Percentiles rank a stretch among this genome's conserved stretches.
Evolutionary conservation across 148 eudicot genomes (phyloP).

Genomic region (Diospyros kaki): DNA sequence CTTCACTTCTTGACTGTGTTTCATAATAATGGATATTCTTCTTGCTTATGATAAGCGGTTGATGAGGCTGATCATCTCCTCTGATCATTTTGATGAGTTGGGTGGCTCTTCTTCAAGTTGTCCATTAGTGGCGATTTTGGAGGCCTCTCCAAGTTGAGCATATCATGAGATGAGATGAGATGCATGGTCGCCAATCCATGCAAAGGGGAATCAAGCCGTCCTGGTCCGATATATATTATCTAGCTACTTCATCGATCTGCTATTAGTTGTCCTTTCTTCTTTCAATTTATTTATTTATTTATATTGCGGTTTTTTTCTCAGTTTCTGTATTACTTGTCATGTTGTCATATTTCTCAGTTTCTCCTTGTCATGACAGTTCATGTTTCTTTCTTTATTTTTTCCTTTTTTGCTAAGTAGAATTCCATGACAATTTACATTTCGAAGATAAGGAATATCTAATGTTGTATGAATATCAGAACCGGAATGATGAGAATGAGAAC

Average conservation of each 20-base stretch:
- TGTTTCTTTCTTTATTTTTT: too few relatives aligned
- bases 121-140: background rate
- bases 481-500: too few relatives aligned
- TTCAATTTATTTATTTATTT: too few relatives aligned
- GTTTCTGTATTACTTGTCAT: background rate
- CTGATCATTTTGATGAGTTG: background rate
- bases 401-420: too few relatives aligned
- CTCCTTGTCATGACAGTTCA: background rate
- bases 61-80: background rate
- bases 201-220: slow-evolving; percentile 15
- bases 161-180: background rate
- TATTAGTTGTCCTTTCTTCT: too few relatives aligned
- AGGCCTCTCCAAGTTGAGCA: background rate
- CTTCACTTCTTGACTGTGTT: background rate
- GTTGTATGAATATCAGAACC: too few relatives aligned
- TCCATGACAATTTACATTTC: too few relatives aligned
- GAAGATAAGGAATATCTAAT: too few relatives aligned
- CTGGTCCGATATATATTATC: slow-evolving; percentile 7
- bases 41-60: background rate
- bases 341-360: background rate
- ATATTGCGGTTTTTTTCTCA: background rate
- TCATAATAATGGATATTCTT: background rate
- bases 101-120: background rate
- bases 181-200: background rate
- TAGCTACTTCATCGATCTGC: background rate